Base-by-base conservation (phyloP, 192 early-diverging fungal species). In the Coemansia sp. region DNA sequence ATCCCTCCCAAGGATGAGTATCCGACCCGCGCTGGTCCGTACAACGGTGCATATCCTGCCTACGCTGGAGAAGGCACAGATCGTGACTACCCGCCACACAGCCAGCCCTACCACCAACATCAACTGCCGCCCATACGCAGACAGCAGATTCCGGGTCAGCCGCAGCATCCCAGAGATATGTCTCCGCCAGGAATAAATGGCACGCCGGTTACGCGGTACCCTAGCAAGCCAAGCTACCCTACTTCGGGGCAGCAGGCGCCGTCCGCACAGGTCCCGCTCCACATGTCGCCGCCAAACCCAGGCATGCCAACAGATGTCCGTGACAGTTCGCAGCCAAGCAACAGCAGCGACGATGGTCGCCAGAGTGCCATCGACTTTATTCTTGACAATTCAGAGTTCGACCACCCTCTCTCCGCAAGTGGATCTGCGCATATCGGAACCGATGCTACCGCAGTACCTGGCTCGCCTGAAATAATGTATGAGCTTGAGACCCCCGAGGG, bases 351-450 rank as follows among this genome's bases (percentile, higher is more conserved):
- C 17, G 49, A 55, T 17, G 25, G 53, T 19, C 39, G 53, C 23
- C 53, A 55, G 27, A 55, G 53, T 40, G 53, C 22, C 18, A 55
- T 37, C 15, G 53, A 55, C 40, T 42, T 38, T 18, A 21, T 55
- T 37, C 37, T 50, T 34, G 53, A 62, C 53, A 38, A 39, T 6
- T 18, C 52, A 18, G 61, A 54, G n/a, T 55, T 33, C 34, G 41
- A 51, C 3, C 39, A 13, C 19, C 25, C 42, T 13, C 18, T 25
- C 42, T 61, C 61, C 5, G 52, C 50, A 27, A 38, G 46, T 22
- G 48, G 48, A 18, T 52, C 38, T 3, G 24, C 24, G 39, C 49
- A 24, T 12, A 44, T 44, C 5, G 46, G 27, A 25, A 37, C 48
- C 5, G 59, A 15, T 33, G 40, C 15, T 17, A 38, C 55, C 19